Percentiles rank a stretch among this genome's conserved stretches.
Conservation (phyloP, 1,284 basidiomycete genomes). For the Pseudozyma pruni region DNA sequence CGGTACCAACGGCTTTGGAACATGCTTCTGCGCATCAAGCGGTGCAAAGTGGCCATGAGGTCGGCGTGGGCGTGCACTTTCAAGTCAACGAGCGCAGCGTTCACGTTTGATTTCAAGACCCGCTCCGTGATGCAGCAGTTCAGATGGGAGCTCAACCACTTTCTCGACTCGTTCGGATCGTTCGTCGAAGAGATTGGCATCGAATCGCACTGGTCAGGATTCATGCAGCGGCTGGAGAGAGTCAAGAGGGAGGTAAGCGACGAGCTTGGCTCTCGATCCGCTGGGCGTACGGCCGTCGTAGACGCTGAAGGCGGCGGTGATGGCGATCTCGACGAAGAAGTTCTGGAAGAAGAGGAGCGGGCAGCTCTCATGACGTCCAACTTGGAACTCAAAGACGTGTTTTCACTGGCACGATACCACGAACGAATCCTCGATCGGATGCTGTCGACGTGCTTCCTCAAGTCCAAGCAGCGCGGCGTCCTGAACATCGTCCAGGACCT, state of each 20-base stretch:
- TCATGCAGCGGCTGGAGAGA: constrained; percentile 34
- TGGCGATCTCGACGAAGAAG: constrained; percentile 36
- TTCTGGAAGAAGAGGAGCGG: constrained; percentile 29
- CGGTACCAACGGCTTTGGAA: constrained; percentile 57
- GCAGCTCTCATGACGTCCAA: constrained; percentile 25
- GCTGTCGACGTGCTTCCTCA: constrained; percentile 49
- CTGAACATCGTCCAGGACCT: constrained; percentile 27
- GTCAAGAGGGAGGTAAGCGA: constrained; percentile 28
- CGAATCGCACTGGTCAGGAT: constrained; percentile 31
- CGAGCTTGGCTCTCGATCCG: constrained; percentile 14
- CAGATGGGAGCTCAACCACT: constrained; percentile 29
- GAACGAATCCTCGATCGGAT: constrained; percentile 53
- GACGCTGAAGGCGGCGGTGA: constrained; percentile 9
- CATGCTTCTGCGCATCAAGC: constrained; percentile 46
- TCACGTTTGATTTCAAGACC: constrained; percentile 29
- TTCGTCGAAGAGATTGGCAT: constrained; percentile 45
- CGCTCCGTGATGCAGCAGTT: constrained; percentile 33
- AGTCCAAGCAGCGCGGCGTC: constrained; percentile 28
- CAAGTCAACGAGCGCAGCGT: constrained; percentile 27
- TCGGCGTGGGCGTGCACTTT: constrained; percentile 22
- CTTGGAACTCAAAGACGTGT: constrained; percentile 53
- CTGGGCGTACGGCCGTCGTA: neutral
- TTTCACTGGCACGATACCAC: constrained; percentile 53
- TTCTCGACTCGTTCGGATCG: constrained; percentile 24
- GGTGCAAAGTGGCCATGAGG: constrained; percentile 48